Evolutionary conservation across 805 yeast genomes (phyloP).

Genomic region (Metschnikowia cubensis): DNA sequence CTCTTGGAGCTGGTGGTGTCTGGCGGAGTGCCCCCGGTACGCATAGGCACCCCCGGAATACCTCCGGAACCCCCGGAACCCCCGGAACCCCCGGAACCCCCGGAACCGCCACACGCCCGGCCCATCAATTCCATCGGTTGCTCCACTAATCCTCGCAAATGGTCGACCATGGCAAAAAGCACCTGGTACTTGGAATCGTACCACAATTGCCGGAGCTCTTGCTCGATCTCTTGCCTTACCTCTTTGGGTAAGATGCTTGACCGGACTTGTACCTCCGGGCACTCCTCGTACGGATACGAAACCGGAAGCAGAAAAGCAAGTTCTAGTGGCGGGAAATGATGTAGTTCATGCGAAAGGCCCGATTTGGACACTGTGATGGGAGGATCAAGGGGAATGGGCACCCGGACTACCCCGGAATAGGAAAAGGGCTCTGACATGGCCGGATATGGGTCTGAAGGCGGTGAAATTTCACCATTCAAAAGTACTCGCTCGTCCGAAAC

Average conservation of each 20-base stretch:
- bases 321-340: constrained; percentile 28
- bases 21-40: too few relatives aligned
- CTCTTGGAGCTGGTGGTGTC: too few relatives aligned
- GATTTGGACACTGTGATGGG: background rate
- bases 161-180: constrained; percentile 43
- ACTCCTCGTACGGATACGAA: constrained; percentile 30
- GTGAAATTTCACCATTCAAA: background rate
- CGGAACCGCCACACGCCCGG: background rate
- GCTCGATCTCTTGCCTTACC: constrained; percentile 13
- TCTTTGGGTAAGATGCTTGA: constrained; percentile 28
- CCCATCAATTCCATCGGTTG: background rate
- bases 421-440: background rate
- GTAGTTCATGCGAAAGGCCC: constrained; percentile 9
- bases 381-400: constrained; percentile 11
- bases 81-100: too few relatives aligned
- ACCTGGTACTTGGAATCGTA: constrained; percentile 33
- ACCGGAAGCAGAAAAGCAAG: constrained; percentile 29
- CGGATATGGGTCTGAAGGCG: background rate
- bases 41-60: too few relatives aligned
- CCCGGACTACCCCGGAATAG: constrained; percentile 6
- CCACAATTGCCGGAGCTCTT: constrained; percentile 30
- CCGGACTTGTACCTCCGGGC: constrained; percentile 25
- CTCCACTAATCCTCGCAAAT: constrained; percentile 14
- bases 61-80: too few relatives aligned
- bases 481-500: background rate